Conservation (phyloP, 768 basidiomycete genomes). For the Calocera viscosa region DNA sequence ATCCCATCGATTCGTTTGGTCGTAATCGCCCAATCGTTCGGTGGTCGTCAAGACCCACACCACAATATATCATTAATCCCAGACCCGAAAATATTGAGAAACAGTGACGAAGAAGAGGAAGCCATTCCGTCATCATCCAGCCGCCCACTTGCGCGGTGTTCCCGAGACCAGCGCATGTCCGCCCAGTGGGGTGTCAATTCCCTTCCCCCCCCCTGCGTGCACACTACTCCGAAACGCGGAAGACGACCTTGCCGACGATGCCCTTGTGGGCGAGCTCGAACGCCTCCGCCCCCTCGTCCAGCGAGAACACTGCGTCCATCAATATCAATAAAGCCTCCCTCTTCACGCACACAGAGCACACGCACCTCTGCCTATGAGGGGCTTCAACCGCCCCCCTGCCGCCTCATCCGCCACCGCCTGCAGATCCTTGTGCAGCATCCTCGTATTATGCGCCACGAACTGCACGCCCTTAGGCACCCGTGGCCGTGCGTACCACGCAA, state of each 20-base stretch:
- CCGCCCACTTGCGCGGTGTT: too few species aligned
- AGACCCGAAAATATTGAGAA: too few species aligned
- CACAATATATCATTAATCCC: too few species aligned
- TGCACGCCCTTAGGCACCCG: neutral
- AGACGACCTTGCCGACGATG: neutral
- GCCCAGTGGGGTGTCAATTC: too few species aligned
- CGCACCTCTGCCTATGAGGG: neutral
- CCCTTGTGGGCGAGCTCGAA: slow-evolving; percentile 4
- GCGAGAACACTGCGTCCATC: neutral
- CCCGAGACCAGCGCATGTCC: too few species aligned
- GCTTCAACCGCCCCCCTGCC: neutral
- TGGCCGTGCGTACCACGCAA: neutral
- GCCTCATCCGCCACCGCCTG: neutral
- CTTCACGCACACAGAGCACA: neutral
- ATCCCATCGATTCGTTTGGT: neutral
- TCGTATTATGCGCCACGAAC: neutral
- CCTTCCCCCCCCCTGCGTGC: too few species aligned
- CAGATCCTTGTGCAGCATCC: neutral
- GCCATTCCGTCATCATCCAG: too few species aligned
- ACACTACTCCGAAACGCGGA: neutral
- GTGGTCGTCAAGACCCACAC: too few species aligned
- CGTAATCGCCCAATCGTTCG: neutral
- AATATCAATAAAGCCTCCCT: neutral
- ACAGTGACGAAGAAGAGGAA: too few species aligned
- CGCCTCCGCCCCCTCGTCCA: neutral